Percentiles rank a stretch among this genome's conserved stretches.
Conservation (phyloP, 371 early-diverging fungal species). For the Mortierella sp. region DNA sequence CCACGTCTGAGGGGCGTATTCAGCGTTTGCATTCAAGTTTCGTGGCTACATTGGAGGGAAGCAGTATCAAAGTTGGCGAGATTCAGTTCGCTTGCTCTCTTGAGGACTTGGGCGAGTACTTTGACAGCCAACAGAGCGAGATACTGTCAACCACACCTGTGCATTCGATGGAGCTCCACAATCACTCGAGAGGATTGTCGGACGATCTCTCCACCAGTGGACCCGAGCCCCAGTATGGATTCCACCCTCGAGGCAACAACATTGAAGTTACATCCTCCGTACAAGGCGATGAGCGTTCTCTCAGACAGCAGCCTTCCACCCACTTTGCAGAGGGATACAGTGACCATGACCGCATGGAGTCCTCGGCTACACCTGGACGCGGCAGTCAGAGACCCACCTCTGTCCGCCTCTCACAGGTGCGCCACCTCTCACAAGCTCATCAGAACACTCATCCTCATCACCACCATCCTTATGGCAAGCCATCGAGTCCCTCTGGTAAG, state of each 20-base stretch:
- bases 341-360: slow-evolving; percentile 36
- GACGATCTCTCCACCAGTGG: slow-evolving; percentile 32
- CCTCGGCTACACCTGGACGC: slow-evolving; percentile 15
- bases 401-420: slow-evolving; percentile 47
- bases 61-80: slow-evolving; percentile 34
- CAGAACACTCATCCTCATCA: slow-evolving; percentile 51
- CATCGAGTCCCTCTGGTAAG: slow-evolving; percentile 39
- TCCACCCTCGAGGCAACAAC: slow-evolving; percentile 27
- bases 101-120: slow-evolving; percentile 52
- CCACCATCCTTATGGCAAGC: slow-evolving; percentile 52
- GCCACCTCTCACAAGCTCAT: slow-evolving; percentile 46
- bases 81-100: slow-evolving; percentile 46
- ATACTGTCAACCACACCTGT: slow-evolving; percentile 50
- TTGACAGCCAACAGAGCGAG: slow-evolving; percentile 53
- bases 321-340: slow-evolving; percentile 50
- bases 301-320: slow-evolving; percentile 16
- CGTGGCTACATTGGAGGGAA: slow-evolving; percentile 23
- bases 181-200: slow-evolving; percentile 31
- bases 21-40: slow-evolving; percentile 38
- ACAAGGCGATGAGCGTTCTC: slow-evolving; percentile 28
- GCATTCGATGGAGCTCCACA: slow-evolving; percentile 52
- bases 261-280: slow-evolving; percentile 21
- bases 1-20: slow-evolving; percentile 27
- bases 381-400: slow-evolving; percentile 43
- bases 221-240: slow-evolving; percentile 45